These are phyloP conservation scores for Potentilla sterilis DNA, from an alignment of 306 rosid species.

Conservation along the genomic window DNA sequence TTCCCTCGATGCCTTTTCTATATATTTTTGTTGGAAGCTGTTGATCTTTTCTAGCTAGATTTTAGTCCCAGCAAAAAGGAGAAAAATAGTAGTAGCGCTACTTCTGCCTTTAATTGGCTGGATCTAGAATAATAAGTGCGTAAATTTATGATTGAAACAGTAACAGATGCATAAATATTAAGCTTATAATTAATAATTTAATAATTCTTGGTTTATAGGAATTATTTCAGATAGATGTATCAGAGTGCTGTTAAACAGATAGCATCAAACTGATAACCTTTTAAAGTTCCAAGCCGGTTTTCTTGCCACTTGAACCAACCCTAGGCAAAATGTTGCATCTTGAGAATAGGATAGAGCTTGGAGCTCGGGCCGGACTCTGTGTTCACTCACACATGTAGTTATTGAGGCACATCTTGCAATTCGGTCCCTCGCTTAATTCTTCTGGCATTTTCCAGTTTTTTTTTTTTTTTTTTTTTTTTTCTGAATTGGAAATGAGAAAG, in stretches of 20 bases:
- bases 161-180: not conserved
- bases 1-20: not conserved
- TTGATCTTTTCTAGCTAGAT: too few species aligned
- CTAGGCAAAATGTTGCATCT: not conserved
- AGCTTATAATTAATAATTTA: too few species aligned
- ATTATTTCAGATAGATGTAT: not conserved
- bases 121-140: too few species aligned
- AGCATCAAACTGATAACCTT: not conserved
- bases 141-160: not conserved
- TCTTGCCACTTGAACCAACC: not conserved
- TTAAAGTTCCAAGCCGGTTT: too few species aligned
- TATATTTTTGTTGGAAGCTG: too few species aligned
- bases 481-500: too few species aligned
- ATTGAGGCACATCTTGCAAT: not conserved
- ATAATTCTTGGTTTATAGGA: not conserved
- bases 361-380: not conserved
- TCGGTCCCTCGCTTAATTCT: too few species aligned
- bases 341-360: not conserved
- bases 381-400: too few species aligned
- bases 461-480: too few species aligned
- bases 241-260: not conserved
- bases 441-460: too few species aligned
- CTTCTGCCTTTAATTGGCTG: not conserved
- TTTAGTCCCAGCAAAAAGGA: too few species aligned
- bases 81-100: too few species aligned